These are phyloP conservation scores for Boletus edulis DNA, from an alignment of 768 basidiomycete species.

Conservation along the genomic window DNA sequence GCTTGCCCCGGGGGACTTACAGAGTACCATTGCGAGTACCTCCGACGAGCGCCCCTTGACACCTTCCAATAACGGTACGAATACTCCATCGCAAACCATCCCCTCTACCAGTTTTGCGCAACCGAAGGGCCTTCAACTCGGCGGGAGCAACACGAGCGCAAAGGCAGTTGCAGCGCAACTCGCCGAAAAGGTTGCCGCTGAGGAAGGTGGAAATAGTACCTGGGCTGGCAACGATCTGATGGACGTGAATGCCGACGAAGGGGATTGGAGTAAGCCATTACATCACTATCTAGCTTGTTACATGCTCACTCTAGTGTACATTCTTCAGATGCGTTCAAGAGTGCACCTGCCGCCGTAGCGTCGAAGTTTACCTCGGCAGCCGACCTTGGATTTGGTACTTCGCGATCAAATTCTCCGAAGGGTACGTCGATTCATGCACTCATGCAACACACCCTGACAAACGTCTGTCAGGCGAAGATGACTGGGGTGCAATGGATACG, in stretches of 20 bases:
- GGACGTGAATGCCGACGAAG: constrained; percentile 89
- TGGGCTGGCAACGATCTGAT: constrained; percentile 85
- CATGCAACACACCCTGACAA: neutral
- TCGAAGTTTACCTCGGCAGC: constrained; percentile 23
- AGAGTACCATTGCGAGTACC: constrained; percentile 54
- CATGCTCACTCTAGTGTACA: neutral
- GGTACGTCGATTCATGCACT: constrained; percentile 4
- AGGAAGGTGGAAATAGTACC: constrained; percentile 42
- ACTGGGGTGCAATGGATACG: constrained; percentile 23
- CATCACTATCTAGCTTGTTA: neutral
- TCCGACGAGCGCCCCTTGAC: constrained; percentile 44
- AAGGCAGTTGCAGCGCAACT: constrained; percentile 50
- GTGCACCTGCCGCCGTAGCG: constrained; percentile 36
- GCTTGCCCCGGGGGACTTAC: constrained; percentile 73
- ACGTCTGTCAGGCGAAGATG: constrained; percentile 7
- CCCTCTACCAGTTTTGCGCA: constrained; percentile 31
- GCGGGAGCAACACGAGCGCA: constrained; percentile 47
- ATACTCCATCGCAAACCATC: neutral
- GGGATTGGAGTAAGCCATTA: constrained; percentile 82
- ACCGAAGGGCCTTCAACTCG: constrained; percentile 68
- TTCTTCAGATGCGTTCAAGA: constrained; percentile 73
- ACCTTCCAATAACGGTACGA: constrained; percentile 20
- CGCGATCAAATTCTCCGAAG: constrained; percentile 8
- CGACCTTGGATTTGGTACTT: constrained; percentile 27
- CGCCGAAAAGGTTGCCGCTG: constrained; percentile 52